These are phyloP conservation scores for Isabelozyma heimii DNA, from an alignment of 805 yeast genomes.

Conservation along the genomic window DNA sequence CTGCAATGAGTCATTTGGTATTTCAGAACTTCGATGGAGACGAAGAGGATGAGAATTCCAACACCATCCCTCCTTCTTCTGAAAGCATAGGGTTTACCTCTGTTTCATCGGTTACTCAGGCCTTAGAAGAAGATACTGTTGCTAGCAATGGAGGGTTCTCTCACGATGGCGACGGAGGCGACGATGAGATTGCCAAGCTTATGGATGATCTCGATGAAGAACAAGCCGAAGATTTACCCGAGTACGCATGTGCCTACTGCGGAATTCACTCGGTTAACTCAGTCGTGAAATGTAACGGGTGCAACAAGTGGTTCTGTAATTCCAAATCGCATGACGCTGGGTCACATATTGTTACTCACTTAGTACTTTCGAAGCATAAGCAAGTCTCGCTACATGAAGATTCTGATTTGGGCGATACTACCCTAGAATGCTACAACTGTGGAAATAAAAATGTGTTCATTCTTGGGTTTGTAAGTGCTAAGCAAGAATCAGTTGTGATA, in stretches of 20 bases:
- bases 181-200: not conserved
- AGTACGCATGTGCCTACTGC: slow-evolving; percentile 61
- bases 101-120: not conserved
- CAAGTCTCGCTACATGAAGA: slow-evolving; percentile 72
- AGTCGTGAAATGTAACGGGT: slow-evolving; percentile 72
- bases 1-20: slow-evolving; percentile 19
- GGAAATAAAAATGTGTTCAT: slow-evolving; percentile 78
- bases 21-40: slow-evolving; percentile 15
- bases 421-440: slow-evolving; percentile 87
- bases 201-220: not conserved
- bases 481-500: slow-evolving; percentile 81
- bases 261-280: slow-evolving; percentile 63
- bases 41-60: slow-evolving; percentile 2
- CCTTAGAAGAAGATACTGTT: not conserved
- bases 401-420: slow-evolving; percentile 82
- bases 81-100: no score
- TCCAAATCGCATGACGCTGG: slow-evolving; percentile 53
- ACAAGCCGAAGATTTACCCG: slow-evolving; percentile 2
- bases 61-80: no score
- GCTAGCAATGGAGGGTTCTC: not conserved
- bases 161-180: not conserved
- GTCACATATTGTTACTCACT: slow-evolving; percentile 83
- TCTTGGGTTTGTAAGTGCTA: slow-evolving; percentile 85
- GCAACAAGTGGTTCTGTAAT: slow-evolving; percentile 90
- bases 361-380: slow-evolving; percentile 78